These are phyloP conservation scores for Pyronema domesticum DNA, from an alignment of 495 filamentous ascomycete species.

Conservation along the genomic window DNA sequence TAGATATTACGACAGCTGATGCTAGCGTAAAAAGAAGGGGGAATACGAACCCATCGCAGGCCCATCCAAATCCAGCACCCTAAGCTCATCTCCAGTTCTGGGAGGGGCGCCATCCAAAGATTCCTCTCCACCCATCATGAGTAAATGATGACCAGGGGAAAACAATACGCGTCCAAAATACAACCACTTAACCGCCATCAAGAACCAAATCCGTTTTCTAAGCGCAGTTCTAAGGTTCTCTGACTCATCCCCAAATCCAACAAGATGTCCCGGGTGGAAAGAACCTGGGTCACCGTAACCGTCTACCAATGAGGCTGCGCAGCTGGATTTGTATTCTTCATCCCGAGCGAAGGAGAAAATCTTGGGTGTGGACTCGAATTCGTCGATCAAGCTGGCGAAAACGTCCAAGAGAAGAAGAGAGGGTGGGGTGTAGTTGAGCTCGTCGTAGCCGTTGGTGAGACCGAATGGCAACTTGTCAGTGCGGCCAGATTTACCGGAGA, in stretches of 20 bases:
- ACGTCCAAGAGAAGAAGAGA: constrained; percentile 6
- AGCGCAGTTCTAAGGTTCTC: constrained; percentile 5
- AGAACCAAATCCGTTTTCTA: constrained; percentile 17
- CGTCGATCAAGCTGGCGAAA: constrained; percentile 3
- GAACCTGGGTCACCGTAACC: neutral
- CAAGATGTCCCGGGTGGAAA: constrained; percentile 1
- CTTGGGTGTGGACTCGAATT: constrained; percentile 3
- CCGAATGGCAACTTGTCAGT: constrained; percentile 1
- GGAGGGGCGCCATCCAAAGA: neutral
- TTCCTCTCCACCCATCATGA: constrained; percentile 7
- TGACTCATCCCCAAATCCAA: constrained; percentile 10
- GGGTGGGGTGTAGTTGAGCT: constrained; percentile 2
- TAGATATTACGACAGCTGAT: too few relatives aligned
- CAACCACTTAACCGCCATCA: constrained; percentile 22
- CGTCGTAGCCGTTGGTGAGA: constrained; percentile 4
- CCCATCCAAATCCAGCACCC: constrained; percentile 19
- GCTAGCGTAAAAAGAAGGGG: neutral
- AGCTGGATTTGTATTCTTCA: constrained; percentile 2
- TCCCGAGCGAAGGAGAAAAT: constrained; percentile 1
- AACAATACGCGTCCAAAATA: constrained; percentile 24
- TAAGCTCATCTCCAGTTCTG: constrained; percentile 6
- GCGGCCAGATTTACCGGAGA: neutral
- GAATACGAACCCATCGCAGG: constrained; percentile 13
- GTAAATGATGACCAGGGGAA: constrained; percentile 22
- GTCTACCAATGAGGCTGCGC: neutral